Percentiles rank a stretch among this genome's conserved stretches.
Evolutionary conservation across 116 monocot genomes (phyloP).

Genomic region (Zostera marina): DNA sequence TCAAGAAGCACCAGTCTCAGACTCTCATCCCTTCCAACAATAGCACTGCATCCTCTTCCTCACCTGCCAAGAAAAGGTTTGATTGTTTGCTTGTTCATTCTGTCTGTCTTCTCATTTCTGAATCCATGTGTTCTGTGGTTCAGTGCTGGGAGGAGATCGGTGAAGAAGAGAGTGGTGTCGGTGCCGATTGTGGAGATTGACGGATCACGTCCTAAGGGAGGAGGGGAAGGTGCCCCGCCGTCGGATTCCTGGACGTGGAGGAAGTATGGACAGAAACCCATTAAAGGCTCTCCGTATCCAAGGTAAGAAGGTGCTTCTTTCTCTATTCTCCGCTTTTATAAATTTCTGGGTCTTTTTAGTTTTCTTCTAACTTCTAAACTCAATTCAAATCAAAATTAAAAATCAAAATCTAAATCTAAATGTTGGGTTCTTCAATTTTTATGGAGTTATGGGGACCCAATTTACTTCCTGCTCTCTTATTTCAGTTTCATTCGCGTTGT

Average conservation of each 20-base stretch:
- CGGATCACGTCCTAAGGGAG: conserved; percentile 16
- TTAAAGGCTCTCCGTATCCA: conserved; percentile 53
- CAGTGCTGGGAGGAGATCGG: conserved; percentile 11
- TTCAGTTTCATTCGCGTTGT: too few relatives aligned
- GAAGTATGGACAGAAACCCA: conserved; percentile 63
- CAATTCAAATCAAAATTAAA: too few relatives aligned
- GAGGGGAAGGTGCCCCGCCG: conserved; percentile 35
- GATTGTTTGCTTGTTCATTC: too few relatives aligned
- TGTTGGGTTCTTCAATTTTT: too few relatives aligned
- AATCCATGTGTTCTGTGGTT: background rate
- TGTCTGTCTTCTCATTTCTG: background rate
- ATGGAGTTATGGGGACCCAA: too few relatives aligned
- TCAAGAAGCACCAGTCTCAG: background rate
- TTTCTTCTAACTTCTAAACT: background rate
- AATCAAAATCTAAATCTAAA: too few relatives aligned
- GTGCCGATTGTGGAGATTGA: conserved; percentile 18
- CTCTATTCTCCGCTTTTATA: background rate
- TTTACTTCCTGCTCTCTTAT: too few relatives aligned
- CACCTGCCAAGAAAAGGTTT: conserved; percentile 4
- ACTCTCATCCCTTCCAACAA: background rate
- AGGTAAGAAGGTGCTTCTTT: conserved; percentile 20
- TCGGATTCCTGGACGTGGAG: conserved; percentile 56
- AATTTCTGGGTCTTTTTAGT: conserved; percentile 3
- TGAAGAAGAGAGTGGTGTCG: conserved; percentile 22
- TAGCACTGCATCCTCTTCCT: background rate